These are phyloP conservation scores for Didymella keratinophila DNA, from an alignment of 2,329 filamentous ascomycete genomes.

Conservation along the genomic window DNA sequence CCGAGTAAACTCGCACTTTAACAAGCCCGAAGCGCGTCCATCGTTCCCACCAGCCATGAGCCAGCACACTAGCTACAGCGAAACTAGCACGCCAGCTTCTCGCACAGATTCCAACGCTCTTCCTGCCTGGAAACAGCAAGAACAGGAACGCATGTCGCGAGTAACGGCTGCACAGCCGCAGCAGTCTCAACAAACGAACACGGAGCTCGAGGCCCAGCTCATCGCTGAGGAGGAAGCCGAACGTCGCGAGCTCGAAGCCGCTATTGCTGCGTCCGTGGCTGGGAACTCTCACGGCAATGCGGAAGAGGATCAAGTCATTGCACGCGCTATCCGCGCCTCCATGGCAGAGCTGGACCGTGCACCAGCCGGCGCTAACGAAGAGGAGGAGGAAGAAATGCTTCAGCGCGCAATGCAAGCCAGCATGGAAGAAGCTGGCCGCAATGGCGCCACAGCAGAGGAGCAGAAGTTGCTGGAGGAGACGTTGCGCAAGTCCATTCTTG, in stretches of 20 bases:
- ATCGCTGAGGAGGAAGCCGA: conserved; percentile 50
- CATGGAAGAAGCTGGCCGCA: conserved; percentile 54
- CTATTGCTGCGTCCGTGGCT: conserved; percentile 69
- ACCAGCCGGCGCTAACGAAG: conserved; percentile 42
- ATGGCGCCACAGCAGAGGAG: conserved; percentile 44
- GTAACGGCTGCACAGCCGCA: conserved; percentile 22
- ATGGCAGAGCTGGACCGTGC: conserved; percentile 64
- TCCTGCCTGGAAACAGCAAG: conserved; percentile 28
- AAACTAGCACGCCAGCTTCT: conserved; percentile 21
- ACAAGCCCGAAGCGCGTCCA: conserved; percentile 29
- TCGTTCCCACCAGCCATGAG: conserved; percentile 23
- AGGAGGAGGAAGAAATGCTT: conserved; percentile 57
- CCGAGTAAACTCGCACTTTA: conserved; percentile 32
- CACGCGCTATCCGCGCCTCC: conserved; percentile 76
- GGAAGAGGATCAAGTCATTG: conserved; percentile 74
- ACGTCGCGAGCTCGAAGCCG: conserved; percentile 72
- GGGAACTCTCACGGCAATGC: conserved; percentile 74
- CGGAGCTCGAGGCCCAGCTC: conserved; percentile 33
- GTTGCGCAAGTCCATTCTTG: conserved; percentile 54
- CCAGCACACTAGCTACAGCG: conserved; percentile 27
- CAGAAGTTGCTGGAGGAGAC: conserved; percentile 55
- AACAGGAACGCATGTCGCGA: conserved; percentile 38
- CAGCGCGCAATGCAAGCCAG: conserved; percentile 61
- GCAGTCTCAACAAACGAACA: conserved; percentile 21
- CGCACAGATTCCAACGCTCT: conserved; percentile 29